Percentiles rank a stretch among this genome's conserved stretches.
phyloP scores from a whole-genome alignment of 192 early-diverging fungal species.

The Backusella tarrabulga region DNA sequence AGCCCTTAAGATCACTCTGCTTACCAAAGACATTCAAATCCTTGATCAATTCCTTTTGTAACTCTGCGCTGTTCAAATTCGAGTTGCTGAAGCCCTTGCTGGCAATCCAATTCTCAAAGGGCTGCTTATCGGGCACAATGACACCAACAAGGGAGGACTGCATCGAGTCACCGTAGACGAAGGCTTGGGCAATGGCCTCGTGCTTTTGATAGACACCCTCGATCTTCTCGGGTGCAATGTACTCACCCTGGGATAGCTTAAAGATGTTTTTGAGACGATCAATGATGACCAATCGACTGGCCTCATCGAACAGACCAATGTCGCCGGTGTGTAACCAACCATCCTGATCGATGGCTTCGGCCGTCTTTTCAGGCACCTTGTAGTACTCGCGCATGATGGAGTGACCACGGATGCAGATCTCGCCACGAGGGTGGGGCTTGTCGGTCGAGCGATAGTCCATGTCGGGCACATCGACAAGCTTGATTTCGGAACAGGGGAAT shows the following conservation, averaged over 20 bases:
- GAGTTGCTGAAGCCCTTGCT: constrained; percentile 11
- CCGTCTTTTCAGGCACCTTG: constrained; percentile 79
- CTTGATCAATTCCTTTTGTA: constrained; percentile 57
- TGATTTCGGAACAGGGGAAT: constrained; percentile 76
- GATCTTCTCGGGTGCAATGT: constrained; percentile 92
- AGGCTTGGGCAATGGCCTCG: constrained; percentile 78
- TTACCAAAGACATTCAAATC: constrained; percentile 57
- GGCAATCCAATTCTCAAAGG: constrained; percentile 65
- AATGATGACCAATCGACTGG: constrained; percentile 76
- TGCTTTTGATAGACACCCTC: constrained; percentile 77
- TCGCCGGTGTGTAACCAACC: constrained; percentile 92
- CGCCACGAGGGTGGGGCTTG: constrained; percentile 83
- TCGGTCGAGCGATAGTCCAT: constrained; percentile 87
- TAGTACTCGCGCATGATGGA: constrained; percentile 81
- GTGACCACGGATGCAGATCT: constrained; percentile 83
- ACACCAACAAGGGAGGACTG: constrained; percentile 82
- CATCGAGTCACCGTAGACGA: constrained; percentile 93
- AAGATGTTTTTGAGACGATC: constrained; percentile 87
- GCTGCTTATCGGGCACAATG: constrained; percentile 77
- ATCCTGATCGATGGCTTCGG: constrained; percentile 74
- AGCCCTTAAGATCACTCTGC: constrained; percentile 78
- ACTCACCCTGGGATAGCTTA: constrained; percentile 85
- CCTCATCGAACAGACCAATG: constrained; percentile 74
- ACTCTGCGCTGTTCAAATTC: constrained; percentile 36
- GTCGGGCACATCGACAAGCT: constrained; percentile 83